phyloP scores from a whole-genome alignment of 441 rosid genomes.

The Erodium chrysanthum region DNA sequence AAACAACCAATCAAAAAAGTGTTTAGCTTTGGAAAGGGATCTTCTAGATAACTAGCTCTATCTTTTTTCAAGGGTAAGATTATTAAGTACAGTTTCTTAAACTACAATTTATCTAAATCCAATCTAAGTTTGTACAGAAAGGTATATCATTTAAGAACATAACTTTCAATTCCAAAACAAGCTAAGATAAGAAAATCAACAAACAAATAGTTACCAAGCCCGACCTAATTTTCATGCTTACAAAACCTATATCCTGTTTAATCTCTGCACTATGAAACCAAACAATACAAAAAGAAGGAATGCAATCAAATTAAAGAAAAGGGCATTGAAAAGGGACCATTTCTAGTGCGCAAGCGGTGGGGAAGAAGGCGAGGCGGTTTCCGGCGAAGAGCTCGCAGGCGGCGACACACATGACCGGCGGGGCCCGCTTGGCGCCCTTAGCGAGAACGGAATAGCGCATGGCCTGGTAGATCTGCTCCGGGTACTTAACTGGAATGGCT shows the following conservation, averaged over 20 bases:
- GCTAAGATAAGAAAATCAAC: not conserved
- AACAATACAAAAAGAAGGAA: no score
- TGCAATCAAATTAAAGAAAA: not conserved
- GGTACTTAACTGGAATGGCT: slow-evolving; percentile 58
- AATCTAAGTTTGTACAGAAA: not conserved
- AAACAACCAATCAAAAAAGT: no score
- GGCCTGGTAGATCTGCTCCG: slow-evolving; percentile 64
- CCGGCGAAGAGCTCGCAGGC: slow-evolving; percentile 82
- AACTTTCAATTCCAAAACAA: not conserved
- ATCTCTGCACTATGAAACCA: not conserved
- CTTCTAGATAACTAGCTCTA: no score
- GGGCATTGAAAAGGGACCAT: slow-evolving; percentile 35
- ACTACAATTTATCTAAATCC: not conserved
- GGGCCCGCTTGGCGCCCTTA: slow-evolving; percentile 69
- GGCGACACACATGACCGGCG: slow-evolving; percentile 90
- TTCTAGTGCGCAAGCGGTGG: slow-evolving; percentile 90
- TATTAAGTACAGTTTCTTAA: no score
- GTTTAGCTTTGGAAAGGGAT: no score
- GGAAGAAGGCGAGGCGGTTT: slow-evolving; percentile 66
- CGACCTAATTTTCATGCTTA: not conserved
- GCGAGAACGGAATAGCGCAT: slow-evolving; percentile 87
- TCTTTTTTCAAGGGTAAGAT: no score
- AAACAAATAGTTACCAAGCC: not conserved
- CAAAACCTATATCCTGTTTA: not conserved
- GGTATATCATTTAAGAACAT: not conserved